Percentiles rank a stretch among this genome's conserved stretches.
Evolutionary conservation across 495 filamentous ascomycete species (phyloP).

Genomic region (Penicillium cinerascens): DNA sequence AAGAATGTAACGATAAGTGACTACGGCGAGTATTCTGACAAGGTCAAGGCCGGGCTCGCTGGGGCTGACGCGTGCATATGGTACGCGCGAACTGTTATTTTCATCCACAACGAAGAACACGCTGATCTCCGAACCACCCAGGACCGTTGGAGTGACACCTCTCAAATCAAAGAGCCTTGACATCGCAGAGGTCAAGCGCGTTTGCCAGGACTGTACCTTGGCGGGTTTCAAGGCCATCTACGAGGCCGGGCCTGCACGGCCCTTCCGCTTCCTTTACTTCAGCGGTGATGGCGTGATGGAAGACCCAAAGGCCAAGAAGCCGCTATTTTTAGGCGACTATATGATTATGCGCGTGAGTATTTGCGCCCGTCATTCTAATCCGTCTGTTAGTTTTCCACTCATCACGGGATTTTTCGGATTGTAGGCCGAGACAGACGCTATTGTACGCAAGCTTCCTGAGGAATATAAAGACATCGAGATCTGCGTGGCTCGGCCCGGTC

Average conservation of each 20-base stretch:
- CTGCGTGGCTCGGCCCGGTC: constrained; percentile 36
- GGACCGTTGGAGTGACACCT: constrained; percentile 40
- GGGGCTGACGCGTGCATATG: constrained; percentile 54
- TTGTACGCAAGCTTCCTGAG: constrained; percentile 35
- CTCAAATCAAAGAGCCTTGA: constrained; percentile 26
- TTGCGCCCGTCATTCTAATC: not conserved
- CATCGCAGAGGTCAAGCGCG: constrained; percentile 38
- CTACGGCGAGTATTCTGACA: constrained; percentile 41
- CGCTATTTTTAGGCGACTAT: constrained; percentile 33
- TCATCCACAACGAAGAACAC: not conserved
- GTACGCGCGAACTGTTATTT: constrained; percentile 17
- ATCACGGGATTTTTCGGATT: constrained; percentile 3
- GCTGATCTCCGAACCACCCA: not conserved
- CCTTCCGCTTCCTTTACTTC: constrained; percentile 45
- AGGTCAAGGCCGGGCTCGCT: constrained; percentile 35
- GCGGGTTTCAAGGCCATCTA: constrained; percentile 38
- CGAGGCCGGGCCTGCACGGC: constrained; percentile 6
- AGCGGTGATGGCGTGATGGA: constrained; percentile 37
- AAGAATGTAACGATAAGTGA: constrained; percentile 35
- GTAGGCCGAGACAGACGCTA: constrained; percentile 42
- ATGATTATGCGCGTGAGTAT: constrained; percentile 32
- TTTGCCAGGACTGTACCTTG: constrained; percentile 43
- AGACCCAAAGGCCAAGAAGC: constrained; percentile 34
- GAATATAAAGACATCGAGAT: constrained; percentile 33
- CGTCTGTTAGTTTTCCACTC: not conserved